phyloP scores from a whole-genome alignment of 805 yeast genomes.

The Candida boleticola region DNA sequence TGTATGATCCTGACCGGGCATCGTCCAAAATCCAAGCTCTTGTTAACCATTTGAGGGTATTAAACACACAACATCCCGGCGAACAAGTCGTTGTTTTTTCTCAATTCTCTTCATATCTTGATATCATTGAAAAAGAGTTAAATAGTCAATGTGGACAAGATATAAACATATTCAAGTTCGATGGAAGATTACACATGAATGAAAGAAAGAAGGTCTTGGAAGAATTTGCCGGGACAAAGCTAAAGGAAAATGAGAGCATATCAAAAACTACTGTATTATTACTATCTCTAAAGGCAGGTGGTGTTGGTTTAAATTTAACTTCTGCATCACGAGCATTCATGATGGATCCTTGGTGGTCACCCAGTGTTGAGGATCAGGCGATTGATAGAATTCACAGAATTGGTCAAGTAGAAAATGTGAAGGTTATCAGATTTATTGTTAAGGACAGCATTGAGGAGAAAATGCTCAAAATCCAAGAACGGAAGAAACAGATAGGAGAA shows the following conservation, averaged over 20 bases:
- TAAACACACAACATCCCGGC: constrained; percentile 55
- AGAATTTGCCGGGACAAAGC: constrained; percentile 43
- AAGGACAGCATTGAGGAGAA: constrained; percentile 82
- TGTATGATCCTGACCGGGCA: constrained; percentile 50
- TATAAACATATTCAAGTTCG: constrained; percentile 66
- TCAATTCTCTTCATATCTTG: constrained; percentile 82
- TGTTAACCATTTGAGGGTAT: constrained; percentile 51
- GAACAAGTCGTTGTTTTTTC: constrained; percentile 86
- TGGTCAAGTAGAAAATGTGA: constrained; percentile 75
- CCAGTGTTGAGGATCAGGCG: constrained; percentile 87
- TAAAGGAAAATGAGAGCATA: constrained; percentile 14
- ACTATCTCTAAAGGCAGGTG: constrained; percentile 86
- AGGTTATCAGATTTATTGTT: constrained; percentile 76
- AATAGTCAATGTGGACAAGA: constrained; percentile 37
- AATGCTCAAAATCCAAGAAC: constrained; percentile 83
- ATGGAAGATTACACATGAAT: constrained; percentile 70
- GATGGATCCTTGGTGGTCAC: constrained; percentile 99
- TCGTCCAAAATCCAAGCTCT: constrained; percentile 77
- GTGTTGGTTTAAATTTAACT: constrained; percentile 87
- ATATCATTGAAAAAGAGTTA: constrained; percentile 66
- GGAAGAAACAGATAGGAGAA: constrained; percentile 79
- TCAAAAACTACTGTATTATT: constrained; percentile 50
- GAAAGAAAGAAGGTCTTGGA: constrained; percentile 63
- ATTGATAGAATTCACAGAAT: constrained; percentile 88
- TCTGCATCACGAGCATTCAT: constrained; percentile 80